phyloP scores from a whole-genome alignment of 1,284 basidiomycete species.

The Leccinum pachyderme region DNA sequence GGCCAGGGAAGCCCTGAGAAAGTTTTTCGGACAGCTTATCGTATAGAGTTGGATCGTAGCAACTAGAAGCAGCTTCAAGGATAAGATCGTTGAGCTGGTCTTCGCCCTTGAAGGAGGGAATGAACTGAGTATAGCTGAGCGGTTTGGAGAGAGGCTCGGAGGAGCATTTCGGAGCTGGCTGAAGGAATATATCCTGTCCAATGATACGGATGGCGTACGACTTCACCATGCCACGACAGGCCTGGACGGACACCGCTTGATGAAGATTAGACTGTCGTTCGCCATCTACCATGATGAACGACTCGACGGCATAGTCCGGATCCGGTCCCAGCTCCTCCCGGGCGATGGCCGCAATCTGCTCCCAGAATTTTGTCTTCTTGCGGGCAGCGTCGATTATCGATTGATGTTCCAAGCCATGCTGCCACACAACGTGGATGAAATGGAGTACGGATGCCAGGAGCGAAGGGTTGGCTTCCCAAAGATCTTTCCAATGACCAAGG shows the following conservation, averaged over 20 bases:
- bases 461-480: slow-evolving; percentile 75
- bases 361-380: slow-evolving; percentile 61
- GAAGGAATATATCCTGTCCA: slow-evolving; percentile 66
- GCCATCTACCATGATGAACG: slow-evolving; percentile 48
- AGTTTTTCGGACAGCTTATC: slow-evolving; percentile 51
- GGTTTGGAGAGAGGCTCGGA: slow-evolving; percentile 43
- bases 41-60: slow-evolving; percentile 70
- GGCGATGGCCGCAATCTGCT: slow-evolving; percentile 56
- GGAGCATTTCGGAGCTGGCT: slow-evolving; percentile 41
- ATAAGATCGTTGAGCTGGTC: slow-evolving; percentile 63
- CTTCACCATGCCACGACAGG: slow-evolving; percentile 73
- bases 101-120: slow-evolving; percentile 52
- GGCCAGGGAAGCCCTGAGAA: slow-evolving; percentile 47
- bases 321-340: slow-evolving; percentile 63
- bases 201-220: slow-evolving; percentile 73
- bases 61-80: slow-evolving; percentile 63
- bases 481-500: slow-evolving; percentile 64
- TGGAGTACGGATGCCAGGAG: slow-evolving; percentile 73
- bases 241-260: slow-evolving; percentile 57
- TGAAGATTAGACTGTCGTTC: slow-evolving; percentile 58
- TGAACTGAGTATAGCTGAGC: slow-evolving; percentile 57
- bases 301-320: slow-evolving; percentile 59
- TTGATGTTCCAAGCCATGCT: slow-evolving; percentile 77
- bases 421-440: slow-evolving; percentile 83
- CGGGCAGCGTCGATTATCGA: slow-evolving; percentile 55